phyloP scores from a whole-genome alignment of 2,329 filamentous ascomycete species.

The Purpureocillium lavendulum region DNA sequence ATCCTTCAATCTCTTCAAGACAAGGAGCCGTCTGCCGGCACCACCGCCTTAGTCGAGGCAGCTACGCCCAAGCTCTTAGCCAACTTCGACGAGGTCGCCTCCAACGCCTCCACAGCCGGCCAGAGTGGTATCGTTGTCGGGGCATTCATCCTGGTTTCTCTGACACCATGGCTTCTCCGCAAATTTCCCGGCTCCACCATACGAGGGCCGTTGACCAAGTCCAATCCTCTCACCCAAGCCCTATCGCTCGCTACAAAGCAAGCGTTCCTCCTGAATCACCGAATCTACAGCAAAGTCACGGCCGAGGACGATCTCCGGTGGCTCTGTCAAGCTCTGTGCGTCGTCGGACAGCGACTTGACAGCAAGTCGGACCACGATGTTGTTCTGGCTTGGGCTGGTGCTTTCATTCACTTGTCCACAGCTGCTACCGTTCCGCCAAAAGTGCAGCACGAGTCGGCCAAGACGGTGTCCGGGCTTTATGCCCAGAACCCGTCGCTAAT shows the following conservation, averaged over 20 bases:
- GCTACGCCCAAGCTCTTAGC: slow-evolving; percentile 51
- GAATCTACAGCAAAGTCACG: slow-evolving; percentile 74
- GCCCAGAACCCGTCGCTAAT: slow-evolving; percentile 46
- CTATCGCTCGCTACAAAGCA: slow-evolving; percentile 69
- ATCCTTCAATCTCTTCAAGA: slow-evolving; percentile 51
- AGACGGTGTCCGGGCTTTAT: slow-evolving; percentile 58
- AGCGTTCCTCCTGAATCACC: slow-evolving; percentile 77
- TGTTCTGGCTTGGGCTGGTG: slow-evolving; percentile 72
- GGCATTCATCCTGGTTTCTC: slow-evolving; percentile 64
- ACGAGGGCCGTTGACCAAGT: slow-evolving; percentile 42
- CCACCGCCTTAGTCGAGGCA: slow-evolving; percentile 43
- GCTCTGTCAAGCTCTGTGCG: slow-evolving; percentile 62
- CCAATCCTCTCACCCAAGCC: slow-evolving; percentile 54
- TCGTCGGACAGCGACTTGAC: slow-evolving; percentile 47
- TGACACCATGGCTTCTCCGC: slow-evolving; percentile 48
- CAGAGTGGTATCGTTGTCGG: slow-evolving; percentile 78
- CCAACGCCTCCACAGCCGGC: slow-evolving; percentile 69
- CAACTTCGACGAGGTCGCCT: slow-evolving; percentile 66
- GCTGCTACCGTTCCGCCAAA: slow-evolving; percentile 51
- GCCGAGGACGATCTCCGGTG: slow-evolving; percentile 70
- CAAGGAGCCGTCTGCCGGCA: slow-evolving; percentile 36
- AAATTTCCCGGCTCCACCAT: slow-evolving; percentile 45
- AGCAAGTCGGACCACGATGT: slow-evolving; percentile 38
- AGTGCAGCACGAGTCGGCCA: slow-evolving; percentile 55
- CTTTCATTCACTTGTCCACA: slow-evolving; percentile 71